Evolutionary conservation across 169 alveolate species (phyloP).

Genomic region (Cryptosporidium canis): DNA sequence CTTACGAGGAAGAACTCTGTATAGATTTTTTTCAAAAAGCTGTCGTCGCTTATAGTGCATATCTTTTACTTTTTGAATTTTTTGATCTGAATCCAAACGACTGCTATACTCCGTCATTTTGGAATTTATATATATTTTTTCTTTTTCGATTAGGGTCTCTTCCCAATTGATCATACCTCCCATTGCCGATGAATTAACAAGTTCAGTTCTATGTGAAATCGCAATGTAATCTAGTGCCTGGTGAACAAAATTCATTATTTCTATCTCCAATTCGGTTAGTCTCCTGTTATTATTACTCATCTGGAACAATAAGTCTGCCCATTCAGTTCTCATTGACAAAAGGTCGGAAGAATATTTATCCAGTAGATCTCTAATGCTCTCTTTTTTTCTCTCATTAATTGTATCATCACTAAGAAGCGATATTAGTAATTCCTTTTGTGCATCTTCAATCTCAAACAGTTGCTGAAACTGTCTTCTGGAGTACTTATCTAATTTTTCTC

Average conservation of each 20-base stretch:
- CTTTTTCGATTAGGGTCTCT: not conserved
- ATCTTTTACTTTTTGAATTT: constrained; percentile 52
- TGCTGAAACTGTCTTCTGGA: constrained; percentile 46
- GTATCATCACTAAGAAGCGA: not conserved
- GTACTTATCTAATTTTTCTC: constrained; percentile 55
- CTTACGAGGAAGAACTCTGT: constrained; percentile 33
- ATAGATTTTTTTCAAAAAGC: constrained; percentile 36
- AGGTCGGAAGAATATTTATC: constrained; percentile 63
- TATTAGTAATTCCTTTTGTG: constrained; percentile 6
- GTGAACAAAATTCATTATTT: constrained; percentile 44
- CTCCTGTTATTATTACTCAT: constrained; percentile 59
- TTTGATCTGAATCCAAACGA: constrained; percentile 44
- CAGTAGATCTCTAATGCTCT: constrained; percentile 6
- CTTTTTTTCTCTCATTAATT: constrained; percentile 2
- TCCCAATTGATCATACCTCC: constrained; percentile 60
- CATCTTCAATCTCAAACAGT: constrained; percentile 37
- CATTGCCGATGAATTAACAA: constrained; percentile 44
- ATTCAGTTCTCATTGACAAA: constrained; percentile 59
- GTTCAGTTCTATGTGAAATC: constrained; percentile 58
- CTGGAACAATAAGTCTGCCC: constrained; percentile 58
- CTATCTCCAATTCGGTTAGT: constrained; percentile 50
- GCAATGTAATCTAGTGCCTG: constrained; percentile 68
- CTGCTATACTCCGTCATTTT: constrained; percentile 41
- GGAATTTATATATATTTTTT: constrained; percentile 3
- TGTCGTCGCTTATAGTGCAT: constrained; percentile 31